These are phyloP conservation scores for Otatea glauca DNA, from an alignment of 176 grass and related monocot genomes.

Conservation along the genomic window DNA sequence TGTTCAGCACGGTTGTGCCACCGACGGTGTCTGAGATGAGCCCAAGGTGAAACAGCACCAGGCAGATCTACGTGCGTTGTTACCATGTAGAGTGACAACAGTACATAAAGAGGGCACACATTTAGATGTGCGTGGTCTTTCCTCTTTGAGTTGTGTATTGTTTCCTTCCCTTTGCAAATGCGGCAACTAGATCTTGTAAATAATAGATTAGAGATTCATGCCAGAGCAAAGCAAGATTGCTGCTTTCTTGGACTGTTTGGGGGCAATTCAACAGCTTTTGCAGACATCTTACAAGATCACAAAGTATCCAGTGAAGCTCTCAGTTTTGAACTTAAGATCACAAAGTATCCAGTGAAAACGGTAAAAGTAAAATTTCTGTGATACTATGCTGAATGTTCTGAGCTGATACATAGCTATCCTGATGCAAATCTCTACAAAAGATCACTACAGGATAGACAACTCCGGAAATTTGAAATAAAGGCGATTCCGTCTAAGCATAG, in stretches of 20 bases:
- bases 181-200: slow-evolving; percentile 31
- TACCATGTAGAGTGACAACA: slow-evolving; percentile 5
- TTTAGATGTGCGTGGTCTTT: neutral
- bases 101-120: slow-evolving; percentile 6
- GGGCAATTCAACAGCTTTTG: neutral
- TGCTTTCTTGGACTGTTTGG: slow-evolving; percentile 32
- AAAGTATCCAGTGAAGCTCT: neutral
- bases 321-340: slow-evolving; percentile 20
- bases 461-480: slow-evolving; percentile 45
- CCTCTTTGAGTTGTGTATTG: neutral
- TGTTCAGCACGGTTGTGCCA: slow-evolving; percentile 50
- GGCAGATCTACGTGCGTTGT: neutral
- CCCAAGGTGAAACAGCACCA: slow-evolving; percentile 55
- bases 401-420: slow-evolving; percentile 40
- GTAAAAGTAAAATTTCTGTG: slow-evolving; percentile 27
- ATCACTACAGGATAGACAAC: slow-evolving; percentile 39
- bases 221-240: slow-evolving; percentile 39
- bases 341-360: slow-evolving; percentile 16
- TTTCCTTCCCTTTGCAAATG: slow-evolving; percentile 16
- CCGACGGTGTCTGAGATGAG: slow-evolving; percentile 49
- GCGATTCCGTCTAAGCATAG: slow-evolving; percentile 34
- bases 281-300: neutral
- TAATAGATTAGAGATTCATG: slow-evolving; percentile 40
- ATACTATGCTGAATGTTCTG: slow-evolving; percentile 49
- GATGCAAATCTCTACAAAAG: slow-evolving; percentile 51